These are phyloP conservation scores for Aspergillus aculeatinus DNA, from an alignment of 2,329 filamentous ascomycete genomes.

Conservation along the genomic window DNA sequence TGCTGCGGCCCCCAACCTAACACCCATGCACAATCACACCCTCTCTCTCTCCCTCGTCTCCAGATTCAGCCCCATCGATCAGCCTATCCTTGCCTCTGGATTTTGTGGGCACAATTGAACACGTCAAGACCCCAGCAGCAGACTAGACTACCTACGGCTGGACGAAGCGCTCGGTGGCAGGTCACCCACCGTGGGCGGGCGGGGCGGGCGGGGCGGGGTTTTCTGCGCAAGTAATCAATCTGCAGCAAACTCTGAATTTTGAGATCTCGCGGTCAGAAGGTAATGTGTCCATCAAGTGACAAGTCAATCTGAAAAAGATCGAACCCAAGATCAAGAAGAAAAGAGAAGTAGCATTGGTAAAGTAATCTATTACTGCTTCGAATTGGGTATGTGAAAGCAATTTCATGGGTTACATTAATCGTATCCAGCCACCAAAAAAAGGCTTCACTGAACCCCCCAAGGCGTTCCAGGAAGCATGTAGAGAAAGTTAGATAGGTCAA, in stretches of 20 bases:
- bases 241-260: background rate
- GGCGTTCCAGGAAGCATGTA: slow-evolving; percentile 22
- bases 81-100: background rate
- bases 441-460: slow-evolving; percentile 26
- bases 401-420: slow-evolving; percentile 31
- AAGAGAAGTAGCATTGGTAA: slow-evolving; percentile 4
- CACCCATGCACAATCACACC: background rate
- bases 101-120: background rate
- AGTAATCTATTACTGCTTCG: slow-evolving; percentile 15
- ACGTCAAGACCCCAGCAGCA: background rate
- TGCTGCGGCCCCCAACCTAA: background rate
- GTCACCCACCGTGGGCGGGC: background rate
- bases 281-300: background rate
- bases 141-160: background rate
- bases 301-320: background rate
- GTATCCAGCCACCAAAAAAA: slow-evolving; percentile 25
- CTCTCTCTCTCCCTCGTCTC: background rate
- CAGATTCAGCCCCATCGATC: background rate
- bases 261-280: background rate
- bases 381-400: slow-evolving; percentile 17
- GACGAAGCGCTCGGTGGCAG: background rate
- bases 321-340: background rate
- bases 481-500: slow-evolving; percentile 14
- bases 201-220: background rate
- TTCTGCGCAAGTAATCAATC: background rate